Base-by-base conservation (phyloP, 257 asterid species). In the Galeopsis tetrahit region DNA sequence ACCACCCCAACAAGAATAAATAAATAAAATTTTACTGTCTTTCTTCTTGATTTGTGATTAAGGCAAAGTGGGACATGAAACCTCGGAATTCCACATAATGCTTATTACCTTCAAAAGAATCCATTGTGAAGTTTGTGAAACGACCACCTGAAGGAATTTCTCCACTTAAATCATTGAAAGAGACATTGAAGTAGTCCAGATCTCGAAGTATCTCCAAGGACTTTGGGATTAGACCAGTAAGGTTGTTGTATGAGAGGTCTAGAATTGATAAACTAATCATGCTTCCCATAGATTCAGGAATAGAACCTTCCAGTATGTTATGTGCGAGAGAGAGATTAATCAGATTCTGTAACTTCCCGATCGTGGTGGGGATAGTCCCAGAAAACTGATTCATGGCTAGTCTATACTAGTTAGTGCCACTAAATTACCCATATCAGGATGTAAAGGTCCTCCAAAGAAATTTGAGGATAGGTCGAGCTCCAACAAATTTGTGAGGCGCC, bases 61-160 rank as follows among this genome's bases (percentile, higher is more conserved):
- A 21, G 10, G 32, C 58, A 65, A 44, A 33, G 38, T 31, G 7
- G 58, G 11, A 65, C 57, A 28, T 43, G 21, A 17, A 64, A 64
- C 56, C 28, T 42, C 1, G 70, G 70, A 21, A 10, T 28, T 64
- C 70, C 70, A 21, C 70, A 64, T 6, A 64, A 6, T 10, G 70
- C 70, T 5, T 64, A 38, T 21, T 21, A 21, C 28, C 28, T 21
- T 21, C 1, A 21, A 21, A 21, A 21, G 28, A 21, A 21, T 21
- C 28, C 28, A 21, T 21, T 21, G 28, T 21, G 28, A 21, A 21
- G 28, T 21, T 21, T 21, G 1, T 21, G 28, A 21, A 21, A 21
- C 1, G 28, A 21, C 28, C 28, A 21, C 28, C 28, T 21, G 28
- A 21, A 21, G 28, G 28, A 21, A 21, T 21, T 21, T 21, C 28